Evolutionary conservation across 1,139 yeast genomes (phyloP).

Genomic region (Candida sojae): DNA sequence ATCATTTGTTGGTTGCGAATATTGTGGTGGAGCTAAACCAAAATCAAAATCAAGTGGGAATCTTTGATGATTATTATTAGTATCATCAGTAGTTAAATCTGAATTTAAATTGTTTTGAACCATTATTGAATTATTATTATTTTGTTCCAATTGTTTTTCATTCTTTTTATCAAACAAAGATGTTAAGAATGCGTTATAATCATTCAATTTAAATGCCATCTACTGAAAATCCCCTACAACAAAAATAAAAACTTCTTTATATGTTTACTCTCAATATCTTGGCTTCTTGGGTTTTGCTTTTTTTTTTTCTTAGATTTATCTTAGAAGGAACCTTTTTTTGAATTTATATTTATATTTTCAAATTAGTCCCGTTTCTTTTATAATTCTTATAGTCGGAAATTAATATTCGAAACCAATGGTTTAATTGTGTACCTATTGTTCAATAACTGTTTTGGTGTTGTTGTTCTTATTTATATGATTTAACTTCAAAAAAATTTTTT

Average conservation of each 20-base stretch:
- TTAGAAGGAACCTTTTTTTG: not conserved
- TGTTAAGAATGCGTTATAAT: conserved; percentile 32
- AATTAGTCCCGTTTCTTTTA: conserved; percentile 1
- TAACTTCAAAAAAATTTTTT: no score
- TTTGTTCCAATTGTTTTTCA: conserved; percentile 6
- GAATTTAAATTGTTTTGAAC: not conserved
- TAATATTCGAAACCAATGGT: not conserved
- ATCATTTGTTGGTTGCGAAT: not conserved
- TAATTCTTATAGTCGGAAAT: not conserved
- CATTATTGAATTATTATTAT: not conserved
- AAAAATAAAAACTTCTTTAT: not conserved
- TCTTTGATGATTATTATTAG: conserved; percentile 2
- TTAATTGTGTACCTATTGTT: not conserved
- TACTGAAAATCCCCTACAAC: not conserved
- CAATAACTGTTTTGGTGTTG: no score
- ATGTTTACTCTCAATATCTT: not conserved
- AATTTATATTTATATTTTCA: not conserved
- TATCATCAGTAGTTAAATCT: not conserved
- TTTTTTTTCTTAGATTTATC: no score
- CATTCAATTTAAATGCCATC: conserved; percentile 35
- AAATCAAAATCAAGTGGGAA: conserved; percentile 36
- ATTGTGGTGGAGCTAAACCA: conserved; percentile 20
- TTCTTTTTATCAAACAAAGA: conserved; percentile 28
- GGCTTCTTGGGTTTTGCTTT: no score
- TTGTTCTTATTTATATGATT: no score